Evolutionary conservation across 2,329 filamentous ascomycete species (phyloP), one percentile per base, ranked within the genome.

Genomic region (Phialocephala sp.): DNA sequence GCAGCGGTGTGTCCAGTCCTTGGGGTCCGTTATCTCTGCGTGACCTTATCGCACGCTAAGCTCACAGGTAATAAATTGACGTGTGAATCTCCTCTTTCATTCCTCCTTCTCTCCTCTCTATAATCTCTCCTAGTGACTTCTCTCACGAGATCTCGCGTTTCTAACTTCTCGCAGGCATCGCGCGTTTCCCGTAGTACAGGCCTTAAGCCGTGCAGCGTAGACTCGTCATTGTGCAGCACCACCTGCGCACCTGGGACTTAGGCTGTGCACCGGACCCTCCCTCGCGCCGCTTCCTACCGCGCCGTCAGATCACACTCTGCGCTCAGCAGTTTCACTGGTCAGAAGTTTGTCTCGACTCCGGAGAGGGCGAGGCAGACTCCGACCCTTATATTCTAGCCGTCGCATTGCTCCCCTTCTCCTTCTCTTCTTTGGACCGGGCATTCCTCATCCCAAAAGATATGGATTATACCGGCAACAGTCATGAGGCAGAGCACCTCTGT

Each of bases 401-500:
- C 66, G 65, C 68, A 69, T 73, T 76, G 71, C 66, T 77, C 54
- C 76, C 76, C 15, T 77, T 77, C 58, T 75, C 71, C 22, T 61
- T 77, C 60, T 72, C 72, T 65, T 77, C 76, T 66, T 71, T 77
- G 64, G 73, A 77, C 76, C 74, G 75, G 72, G 74, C 73, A 65
- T 74, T 78, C 67, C 72, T 78, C 67, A 73, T 71, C 57, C 69
- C 72, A 62, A 68, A 66, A 66, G 79, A 78, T 70, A 80, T 81
- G 75, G 79, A 83, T 69, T 82, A 82, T 73, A 82, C 79, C 66
- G 85, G 79, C 27, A 32, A 3, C 69, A 83, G 79, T 73, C 61
- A 75, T 54, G 79, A 84, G 65, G 87, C 89, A 57, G 84, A 90
- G 70, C 91, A 94, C 77, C 86, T 94, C 68, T 91, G 89, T 73